Evolutionary conservation across 179 eudicot genomes (phyloP).

Genomic region (Sideroxylon spinosum): DNA sequence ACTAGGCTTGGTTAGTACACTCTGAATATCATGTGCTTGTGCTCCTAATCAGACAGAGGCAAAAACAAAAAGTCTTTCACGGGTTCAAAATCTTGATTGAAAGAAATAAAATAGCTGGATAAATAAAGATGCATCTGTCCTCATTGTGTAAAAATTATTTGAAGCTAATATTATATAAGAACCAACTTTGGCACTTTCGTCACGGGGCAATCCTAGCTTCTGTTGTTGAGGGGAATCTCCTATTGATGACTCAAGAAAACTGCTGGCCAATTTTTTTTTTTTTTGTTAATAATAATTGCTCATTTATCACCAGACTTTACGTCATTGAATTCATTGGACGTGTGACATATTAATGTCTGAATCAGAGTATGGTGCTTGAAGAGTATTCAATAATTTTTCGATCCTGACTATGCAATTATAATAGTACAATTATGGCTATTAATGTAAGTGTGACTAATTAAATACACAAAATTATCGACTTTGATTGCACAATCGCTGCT

Average conservation of each 20-base stretch:
- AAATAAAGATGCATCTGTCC: not conserved
- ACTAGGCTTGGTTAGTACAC: not conserved
- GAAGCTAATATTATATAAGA: not conserved
- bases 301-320: too few relatives aligned
- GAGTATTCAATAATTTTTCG: too few relatives aligned
- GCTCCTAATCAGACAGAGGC: conserved; percentile 16
- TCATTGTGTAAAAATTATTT: not conserved
- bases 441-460: too few relatives aligned
- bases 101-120: not conserved
- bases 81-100: not conserved
- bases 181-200: conserved; percentile 9
- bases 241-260: not conserved
- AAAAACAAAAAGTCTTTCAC: conserved; percentile 12
- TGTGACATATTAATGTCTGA: too few relatives aligned
- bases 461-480: too few relatives aligned
- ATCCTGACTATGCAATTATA: too few relatives aligned
- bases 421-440: too few relatives aligned
- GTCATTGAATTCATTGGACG: too few relatives aligned
- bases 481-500: too few relatives aligned
- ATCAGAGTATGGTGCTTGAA: too few relatives aligned
- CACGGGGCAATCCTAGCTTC: conserved; percentile 7
- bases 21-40: conserved; percentile 14
- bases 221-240: not conserved
- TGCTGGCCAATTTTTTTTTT: not conserved
- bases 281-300: too few relatives aligned